Conservation (phyloP, 1,284 basidiomycete genomes). For the Mycosarcoma mackinlayi region DNA sequence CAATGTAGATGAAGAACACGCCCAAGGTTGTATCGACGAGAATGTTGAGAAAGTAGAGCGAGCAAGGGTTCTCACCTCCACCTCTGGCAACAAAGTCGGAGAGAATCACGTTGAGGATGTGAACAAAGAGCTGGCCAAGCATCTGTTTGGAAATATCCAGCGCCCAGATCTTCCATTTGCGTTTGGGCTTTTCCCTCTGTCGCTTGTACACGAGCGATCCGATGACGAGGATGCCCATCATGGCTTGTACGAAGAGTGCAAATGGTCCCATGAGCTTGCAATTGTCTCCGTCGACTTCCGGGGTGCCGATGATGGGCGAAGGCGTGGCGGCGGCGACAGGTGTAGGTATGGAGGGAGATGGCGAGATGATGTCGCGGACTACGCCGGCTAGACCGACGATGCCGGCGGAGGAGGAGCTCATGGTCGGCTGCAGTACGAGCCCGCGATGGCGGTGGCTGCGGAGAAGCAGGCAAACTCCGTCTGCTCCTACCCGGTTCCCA, state of each 20-base stretch:
- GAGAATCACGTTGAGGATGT: conserved; percentile 82
- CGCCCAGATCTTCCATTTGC: conserved; percentile 90
- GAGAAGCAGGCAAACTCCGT: neutral
- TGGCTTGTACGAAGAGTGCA: conserved; percentile 74
- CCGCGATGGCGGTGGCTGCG: neutral
- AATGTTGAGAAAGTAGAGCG: conserved; percentile 88
- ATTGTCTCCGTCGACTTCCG: conserved; percentile 55
- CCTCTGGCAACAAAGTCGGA: conserved; percentile 52
- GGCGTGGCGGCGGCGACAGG: conserved; percentile 12
- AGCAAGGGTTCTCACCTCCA: conserved; percentile 60
- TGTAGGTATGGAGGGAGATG: conserved; percentile 13
- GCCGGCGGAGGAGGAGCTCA: conserved; percentile 11
- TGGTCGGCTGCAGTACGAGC: conserved; percentile 9
- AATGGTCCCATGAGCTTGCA: conserved; percentile 62
- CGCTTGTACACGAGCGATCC: conserved; percentile 87
- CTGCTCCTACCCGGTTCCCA: too few species aligned
- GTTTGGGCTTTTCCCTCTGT: conserved; percentile 82
- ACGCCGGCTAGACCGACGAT: conserved; percentile 13
- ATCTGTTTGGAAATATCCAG: conserved; percentile 76
- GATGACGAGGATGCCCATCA: conserved; percentile 88
- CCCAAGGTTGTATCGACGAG: conserved; percentile 93
- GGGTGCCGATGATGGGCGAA: conserved; percentile 25
- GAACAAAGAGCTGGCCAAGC: conserved; percentile 88
- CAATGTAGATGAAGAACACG: conserved; percentile 83
- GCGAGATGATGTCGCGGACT: conserved; percentile 11